Evolutionary conservation across 257 asterid species (phyloP).

Genomic region (Jasminum sambac): DNA sequence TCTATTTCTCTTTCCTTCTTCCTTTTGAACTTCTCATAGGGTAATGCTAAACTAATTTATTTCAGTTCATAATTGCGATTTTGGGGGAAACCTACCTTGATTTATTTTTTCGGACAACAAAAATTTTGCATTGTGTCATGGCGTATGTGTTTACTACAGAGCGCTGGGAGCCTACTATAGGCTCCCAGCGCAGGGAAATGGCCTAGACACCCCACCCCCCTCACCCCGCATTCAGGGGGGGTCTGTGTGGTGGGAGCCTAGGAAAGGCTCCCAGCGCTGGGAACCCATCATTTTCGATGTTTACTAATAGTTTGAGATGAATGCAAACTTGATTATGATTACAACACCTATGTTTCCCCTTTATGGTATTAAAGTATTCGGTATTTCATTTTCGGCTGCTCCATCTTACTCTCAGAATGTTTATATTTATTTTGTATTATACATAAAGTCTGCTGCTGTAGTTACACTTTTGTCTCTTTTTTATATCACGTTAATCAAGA

Average conservation of each 20-base stretch:
- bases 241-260: too few relatives aligned
- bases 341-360: too few relatives aligned
- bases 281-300: too few relatives aligned
- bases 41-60: background rate
- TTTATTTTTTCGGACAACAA: background rate
- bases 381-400: conserved; percentile 13
- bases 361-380: background rate
- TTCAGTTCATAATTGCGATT: background rate
- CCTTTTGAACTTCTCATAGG: conserved; percentile 12
- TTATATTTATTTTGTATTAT: conserved; percentile 13
- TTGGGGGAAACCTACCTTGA: background rate
- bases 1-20: conserved; percentile 2
- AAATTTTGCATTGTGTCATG: too few relatives aligned
- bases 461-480: background rate
- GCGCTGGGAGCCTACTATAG: too few relatives aligned
- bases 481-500: background rate
- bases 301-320: too few relatives aligned
- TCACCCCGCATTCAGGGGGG: too few relatives aligned
- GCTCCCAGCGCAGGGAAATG: too few relatives aligned
- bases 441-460: background rate
- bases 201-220: too few relatives aligned
- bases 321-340: too few relatives aligned
- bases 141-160: too few relatives aligned
- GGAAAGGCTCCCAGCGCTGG: too few relatives aligned
- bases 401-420: conserved; percentile 4